These are phyloP conservation scores for Phytophthora tubulina DNA, from an alignment of 352 stramenopile species.

Conservation along the genomic window DNA sequence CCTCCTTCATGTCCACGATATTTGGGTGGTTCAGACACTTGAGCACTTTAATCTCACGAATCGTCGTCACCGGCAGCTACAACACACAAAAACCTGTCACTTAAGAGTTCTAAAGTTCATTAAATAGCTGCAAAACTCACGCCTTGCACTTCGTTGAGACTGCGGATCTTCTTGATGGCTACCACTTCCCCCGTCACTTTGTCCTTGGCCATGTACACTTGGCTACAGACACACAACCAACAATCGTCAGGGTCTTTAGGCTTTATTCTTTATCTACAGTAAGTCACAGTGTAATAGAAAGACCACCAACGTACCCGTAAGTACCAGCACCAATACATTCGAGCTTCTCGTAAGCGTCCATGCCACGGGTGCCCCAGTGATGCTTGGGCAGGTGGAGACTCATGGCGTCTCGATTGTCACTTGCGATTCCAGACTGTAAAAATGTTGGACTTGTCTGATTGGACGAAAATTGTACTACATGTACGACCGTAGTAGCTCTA, in stretches of 20 bases:
- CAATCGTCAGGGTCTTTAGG: conserved; percentile 1
- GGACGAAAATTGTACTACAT: background rate
- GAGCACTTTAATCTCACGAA: conserved; percentile 99
- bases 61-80: conserved; percentile 95
- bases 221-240: conserved; percentile 44
- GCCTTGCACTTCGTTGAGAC: conserved; percentile 90
- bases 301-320: conserved; percentile 66
- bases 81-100: conserved; percentile 6
- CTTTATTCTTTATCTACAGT: background rate
- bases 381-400: conserved; percentile 89
- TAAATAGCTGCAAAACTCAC: conserved; percentile 47
- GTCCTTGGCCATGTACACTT: conserved; percentile 92
- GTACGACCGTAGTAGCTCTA: background rate
- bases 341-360: conserved; percentile 91
- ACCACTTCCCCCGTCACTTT: conserved; percentile 87
- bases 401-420: conserved; percentile 45
- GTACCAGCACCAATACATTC: conserved; percentile 92
- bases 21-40: conserved; percentile 96
- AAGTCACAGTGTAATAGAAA: background rate
- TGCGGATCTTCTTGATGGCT: conserved; percentile 93
- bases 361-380: conserved; percentile 83
- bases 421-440: no score
- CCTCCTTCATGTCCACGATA: conserved; percentile 96
- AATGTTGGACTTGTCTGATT: conserved; percentile 10
- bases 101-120: background rate